Evolutionary conservation across 2,329 filamentous ascomycete species (phyloP), one percentile per base, ranked within the genome.

Genomic region (Colletotrichum melonis): DNA sequence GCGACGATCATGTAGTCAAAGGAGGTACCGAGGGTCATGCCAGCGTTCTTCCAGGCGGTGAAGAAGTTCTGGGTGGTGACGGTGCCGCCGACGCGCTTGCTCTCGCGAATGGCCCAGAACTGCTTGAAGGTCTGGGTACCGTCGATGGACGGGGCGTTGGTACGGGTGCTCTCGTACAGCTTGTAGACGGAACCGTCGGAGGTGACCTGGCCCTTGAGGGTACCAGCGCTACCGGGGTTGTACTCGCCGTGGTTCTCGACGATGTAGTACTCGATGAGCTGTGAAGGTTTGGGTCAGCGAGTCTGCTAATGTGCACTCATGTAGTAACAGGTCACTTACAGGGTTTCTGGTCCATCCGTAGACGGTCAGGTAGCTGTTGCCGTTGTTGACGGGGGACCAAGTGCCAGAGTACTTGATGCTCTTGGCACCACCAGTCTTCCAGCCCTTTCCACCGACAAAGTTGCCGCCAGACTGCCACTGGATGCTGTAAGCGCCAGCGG

Each of bases 361-460:
- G 66, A 84, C 71, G 28, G 81, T 78, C 67, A 84, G 80, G 74
- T 83, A 82, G 74, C 77, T 77, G 76, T 80, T 82, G 38, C 80
- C 80, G 67, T 80, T 78, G 75, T 77, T 77, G 57, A 69, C 67
- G 16, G 80, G 81, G 1, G 71, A 75, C 66, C 79, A 83, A 58
- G 77, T 75, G 54, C 77, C 80, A 26, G 78, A 79, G 77, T 77
- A 79, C 42, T 77, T 79, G 63, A 80, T 79, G 42, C 57, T 63
- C 67, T 86, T 83, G 35, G 82, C 79, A 71, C 79, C 82, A 64
- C 88, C 88, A 22, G 88, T 85, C 67, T 85, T 85, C 88, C 89
- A 91, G 49, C 89, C 89, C 80, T 90, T 91, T 52, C 89, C 89
- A 73, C 83, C 87, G 58, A 89, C 88, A 63, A 89, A 86, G 82